Conservation (phyloP, 805 yeast genomes). For the Saccharomycodes ludwigii region DNA sequence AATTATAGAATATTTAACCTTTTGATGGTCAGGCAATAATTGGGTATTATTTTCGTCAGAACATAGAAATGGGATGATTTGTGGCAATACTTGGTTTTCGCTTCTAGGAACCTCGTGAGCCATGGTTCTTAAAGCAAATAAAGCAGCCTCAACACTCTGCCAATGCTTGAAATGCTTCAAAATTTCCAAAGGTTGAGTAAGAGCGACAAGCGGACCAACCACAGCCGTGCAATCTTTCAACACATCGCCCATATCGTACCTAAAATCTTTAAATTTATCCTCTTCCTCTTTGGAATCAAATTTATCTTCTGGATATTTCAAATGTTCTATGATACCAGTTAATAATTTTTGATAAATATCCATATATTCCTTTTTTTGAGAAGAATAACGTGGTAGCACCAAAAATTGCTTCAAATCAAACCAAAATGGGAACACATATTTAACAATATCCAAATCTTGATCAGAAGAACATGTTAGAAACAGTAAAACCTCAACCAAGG, state of each 20-base stretch:
- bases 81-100: slow-evolving; percentile 60
- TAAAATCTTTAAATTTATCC: slow-evolving; percentile 84
- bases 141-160: slow-evolving; percentile 85
- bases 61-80: slow-evolving; percentile 41
- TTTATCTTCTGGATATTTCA: slow-evolving; percentile 55
- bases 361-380: slow-evolving; percentile 15
- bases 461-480: slow-evolving; percentile 34
- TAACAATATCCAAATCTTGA: slow-evolving; percentile 74
- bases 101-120: slow-evolving; percentile 71
- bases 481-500: slow-evolving; percentile 60
- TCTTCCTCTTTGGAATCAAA: slow-evolving; percentile 73
- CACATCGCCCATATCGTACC: slow-evolving; percentile 98
- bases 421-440: slow-evolving; percentile 91
- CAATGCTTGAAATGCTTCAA: slow-evolving; percentile 32
- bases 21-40: slow-evolving; percentile 78
- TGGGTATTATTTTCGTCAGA: slow-evolving; percentile 24
- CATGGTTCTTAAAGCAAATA: slow-evolving; percentile 86
- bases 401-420: slow-evolving; percentile 59
- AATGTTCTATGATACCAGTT: slow-evolving; percentile 42
- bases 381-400: slow-evolving; percentile 20
- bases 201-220: slow-evolving; percentile 61
- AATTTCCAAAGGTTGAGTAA: slow-evolving; percentile 43
- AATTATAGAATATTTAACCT: slow-evolving; percentile 85
- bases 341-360: slow-evolving; percentile 16
- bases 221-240: slow-evolving; percentile 90